Base-by-base conservation (phyloP, 2,329 filamentous ascomycete species). In the Ophiosphaerella korrae region DNA sequence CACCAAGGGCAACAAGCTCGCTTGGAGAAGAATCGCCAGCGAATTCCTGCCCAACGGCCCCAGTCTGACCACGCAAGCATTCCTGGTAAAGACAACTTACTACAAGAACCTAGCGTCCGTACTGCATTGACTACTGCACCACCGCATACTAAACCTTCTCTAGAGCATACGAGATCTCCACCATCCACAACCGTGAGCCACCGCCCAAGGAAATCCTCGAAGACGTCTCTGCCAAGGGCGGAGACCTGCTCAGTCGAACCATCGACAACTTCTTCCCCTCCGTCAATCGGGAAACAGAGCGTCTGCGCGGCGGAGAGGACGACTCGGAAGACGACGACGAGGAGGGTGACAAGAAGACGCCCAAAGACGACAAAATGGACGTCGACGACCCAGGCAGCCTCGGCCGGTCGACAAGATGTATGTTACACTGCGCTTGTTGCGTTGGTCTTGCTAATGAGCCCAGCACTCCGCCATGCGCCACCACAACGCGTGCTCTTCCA, bases 151-250 rank as follows among this genome's bases (percentile, higher is more conserved):
- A 43, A 65, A n/a, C 31, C 42, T 49, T 31, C 42, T 18, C 14
- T 37, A 81, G 78, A 11, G 91, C 92, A 1, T 96, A 89, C 74
- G 92, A 96, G 74, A 94, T 96, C 66, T 84, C 84, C 40, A 88
- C 85, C 9, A 77, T 92, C 36, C 88, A 92, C 75, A 83, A 86
- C 46, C 86, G 88, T 73, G 89, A 92, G 55, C 92, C 92, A 0
- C 92, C 92, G 13, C 90, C 91, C 5, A 91, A 89, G 62, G 90
- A 95, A 64, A 95, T 96, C 41, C 79, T 96, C 31, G 92, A 96
- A 73, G 86, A 92, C 50, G 71, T 83, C 24, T 82, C 90, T 7
- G 92, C 91, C 7, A 94, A 92, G 72, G 90, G 91, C 42, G 90
- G 89, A 14, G 83, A 87, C 32, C 80, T 96, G n/a, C 79, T 94